Conservation (phyloP, 1,284 basidiomycete species). For the Boletellus deceptivus region DNA sequence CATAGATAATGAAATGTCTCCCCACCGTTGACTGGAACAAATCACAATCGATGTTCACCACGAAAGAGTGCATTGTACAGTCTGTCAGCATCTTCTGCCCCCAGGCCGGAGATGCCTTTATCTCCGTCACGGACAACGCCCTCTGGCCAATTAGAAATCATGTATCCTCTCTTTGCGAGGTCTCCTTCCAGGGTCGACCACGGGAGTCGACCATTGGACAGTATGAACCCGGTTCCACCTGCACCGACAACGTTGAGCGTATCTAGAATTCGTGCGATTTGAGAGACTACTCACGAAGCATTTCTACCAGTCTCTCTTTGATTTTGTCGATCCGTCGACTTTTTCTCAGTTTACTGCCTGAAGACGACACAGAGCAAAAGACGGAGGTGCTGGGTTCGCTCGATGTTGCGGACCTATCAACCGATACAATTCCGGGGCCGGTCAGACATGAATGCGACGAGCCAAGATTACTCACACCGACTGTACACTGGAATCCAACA, state of each 20-base stretch:
- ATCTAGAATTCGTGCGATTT: too few species aligned
- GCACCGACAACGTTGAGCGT: too few species aligned
- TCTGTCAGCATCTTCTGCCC: slow-evolving; percentile 6
- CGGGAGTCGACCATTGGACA: slow-evolving; percentile 7
- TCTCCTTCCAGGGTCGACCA: slow-evolving; percentile 12
- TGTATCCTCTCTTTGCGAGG: slow-evolving; percentile 4
- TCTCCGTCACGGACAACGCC: slow-evolving; percentile 4
- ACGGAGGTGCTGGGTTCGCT: background rate
- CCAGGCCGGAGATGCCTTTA: slow-evolving; percentile 8
- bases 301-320: slow-evolving; percentile 7
- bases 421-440: too few species aligned
- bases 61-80: slow-evolving; percentile 9
- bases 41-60: slow-evolving; percentile 1
- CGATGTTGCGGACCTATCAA: too few species aligned
- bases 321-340: slow-evolving; percentile 5
- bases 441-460: too few species aligned
- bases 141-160: slow-evolving; percentile 12
- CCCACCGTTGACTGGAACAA: background rate
- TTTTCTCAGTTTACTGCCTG: background rate
- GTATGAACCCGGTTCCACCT: slow-evolving; percentile 1
- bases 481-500: background rate
- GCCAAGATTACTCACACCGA: too few species aligned
- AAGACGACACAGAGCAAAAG: background rate
- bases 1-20: too few species aligned
- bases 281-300: slow-evolving; percentile 14